Conservation (phyloP, 306 rosid genomes). For the Cotoneaster glaucophyllus region DNA sequence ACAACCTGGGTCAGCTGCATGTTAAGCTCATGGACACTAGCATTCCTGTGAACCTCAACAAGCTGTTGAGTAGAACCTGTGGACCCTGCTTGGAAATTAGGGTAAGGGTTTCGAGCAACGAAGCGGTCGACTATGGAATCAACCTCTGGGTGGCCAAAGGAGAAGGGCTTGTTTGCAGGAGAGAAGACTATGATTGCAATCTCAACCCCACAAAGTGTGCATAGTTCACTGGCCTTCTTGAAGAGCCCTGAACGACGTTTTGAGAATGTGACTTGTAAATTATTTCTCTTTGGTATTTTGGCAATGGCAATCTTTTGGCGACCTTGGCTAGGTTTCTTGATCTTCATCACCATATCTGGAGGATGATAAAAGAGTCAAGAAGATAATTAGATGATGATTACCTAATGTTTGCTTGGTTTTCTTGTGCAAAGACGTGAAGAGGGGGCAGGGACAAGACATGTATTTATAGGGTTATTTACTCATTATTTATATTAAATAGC, state of each 20-base stretch:
- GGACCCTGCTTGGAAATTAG: not conserved
- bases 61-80: slow-evolving; percentile 5
- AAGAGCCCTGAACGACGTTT: slow-evolving; percentile 62
- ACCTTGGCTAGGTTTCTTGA: slow-evolving; percentile 27
- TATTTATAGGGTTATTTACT: not conserved
- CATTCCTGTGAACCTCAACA: not conserved
- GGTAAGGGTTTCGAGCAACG: slow-evolving; percentile 19
- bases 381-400: not conserved
- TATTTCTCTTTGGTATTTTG: slow-evolving; percentile 49
- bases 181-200: slow-evolving; percentile 57
- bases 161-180: slow-evolving; percentile 55
- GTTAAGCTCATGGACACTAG: slow-evolving; percentile 39
- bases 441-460: not conserved
- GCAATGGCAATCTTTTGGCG: slow-evolving; percentile 51
- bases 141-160: slow-evolving; percentile 56
- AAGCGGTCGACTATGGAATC: slow-evolving; percentile 47
- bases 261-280: slow-evolving; percentile 62
- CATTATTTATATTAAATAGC: not conserved
- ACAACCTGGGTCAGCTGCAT: slow-evolving; percentile 33
- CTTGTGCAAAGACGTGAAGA: not conserved
- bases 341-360: slow-evolving; percentile 35
- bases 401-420: not conserved
- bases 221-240: slow-evolving; percentile 68
- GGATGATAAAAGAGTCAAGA: not conserved
- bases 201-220: slow-evolving; percentile 65